Conservation (phyloP, 768 basidiomycete species). For the Lepiota venenata region DNA sequence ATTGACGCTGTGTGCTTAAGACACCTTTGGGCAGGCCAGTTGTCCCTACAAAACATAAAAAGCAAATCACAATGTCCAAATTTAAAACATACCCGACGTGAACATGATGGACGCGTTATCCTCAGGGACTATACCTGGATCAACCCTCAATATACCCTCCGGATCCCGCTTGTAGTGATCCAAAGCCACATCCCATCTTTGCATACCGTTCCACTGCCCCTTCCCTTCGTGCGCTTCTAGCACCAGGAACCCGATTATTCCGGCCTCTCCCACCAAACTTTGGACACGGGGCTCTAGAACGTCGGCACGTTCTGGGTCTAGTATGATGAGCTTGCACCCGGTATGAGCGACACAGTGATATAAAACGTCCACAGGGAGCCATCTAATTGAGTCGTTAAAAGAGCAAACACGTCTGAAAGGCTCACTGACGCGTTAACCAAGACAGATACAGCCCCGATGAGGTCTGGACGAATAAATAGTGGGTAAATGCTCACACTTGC, state of each 20-base stretch:
- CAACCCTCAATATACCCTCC: slow-evolving; percentile 24
- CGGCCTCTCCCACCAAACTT: slow-evolving; percentile 26
- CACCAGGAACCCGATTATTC: slow-evolving; percentile 36
- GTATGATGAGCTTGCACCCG: slow-evolving; percentile 36
- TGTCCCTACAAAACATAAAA: slow-evolving; percentile 16
- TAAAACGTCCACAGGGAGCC: slow-evolving; percentile 38
- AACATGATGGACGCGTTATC: slow-evolving; percentile 51
- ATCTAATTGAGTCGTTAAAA: slow-evolving; percentile 19
- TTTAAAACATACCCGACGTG: slow-evolving; percentile 41
- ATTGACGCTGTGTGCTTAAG: slow-evolving; percentile 46
- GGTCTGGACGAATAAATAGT: slow-evolving; percentile 21
- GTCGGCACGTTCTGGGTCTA: slow-evolving; percentile 45
- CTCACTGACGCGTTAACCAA: slow-evolving; percentile 41
- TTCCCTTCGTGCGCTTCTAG: slow-evolving; percentile 38
- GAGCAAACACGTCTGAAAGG: not conserved
- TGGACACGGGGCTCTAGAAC: slow-evolving; percentile 24
- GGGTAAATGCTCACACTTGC: not conserved
- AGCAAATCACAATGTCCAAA: not conserved
- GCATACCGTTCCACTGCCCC: slow-evolving; percentile 39
- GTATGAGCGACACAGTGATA: slow-evolving; percentile 43
- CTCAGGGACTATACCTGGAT: slow-evolving; percentile 35
- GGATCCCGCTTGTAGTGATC: slow-evolving; percentile 28
- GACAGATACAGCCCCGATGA: slow-evolving; percentile 48
- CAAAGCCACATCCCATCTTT: slow-evolving; percentile 33
- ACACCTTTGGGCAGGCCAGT: slow-evolving; percentile 41